Conservation (phyloP, 352 stramenopile genomes). For the Globisporangium paddicum region DNA sequence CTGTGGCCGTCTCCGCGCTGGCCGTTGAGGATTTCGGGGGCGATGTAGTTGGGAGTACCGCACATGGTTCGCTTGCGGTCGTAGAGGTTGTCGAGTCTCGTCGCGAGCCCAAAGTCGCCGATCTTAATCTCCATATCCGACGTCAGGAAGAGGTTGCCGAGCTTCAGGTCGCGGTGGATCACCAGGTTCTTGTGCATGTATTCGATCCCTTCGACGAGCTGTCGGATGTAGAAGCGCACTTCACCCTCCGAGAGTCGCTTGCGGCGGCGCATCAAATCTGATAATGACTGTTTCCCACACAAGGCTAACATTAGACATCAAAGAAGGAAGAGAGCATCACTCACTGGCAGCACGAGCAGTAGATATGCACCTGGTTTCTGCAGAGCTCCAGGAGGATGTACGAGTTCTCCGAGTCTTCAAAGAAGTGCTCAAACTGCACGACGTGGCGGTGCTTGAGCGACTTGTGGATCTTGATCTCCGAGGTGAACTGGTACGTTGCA, state of each 20-base stretch:
- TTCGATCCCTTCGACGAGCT: slow-evolving; percentile 89
- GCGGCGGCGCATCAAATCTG: slow-evolving; percentile 93
- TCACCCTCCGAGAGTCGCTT: slow-evolving; percentile 95
- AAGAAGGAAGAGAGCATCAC: background rate
- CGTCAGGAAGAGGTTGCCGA: slow-evolving; percentile 97
- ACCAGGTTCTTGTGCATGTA: slow-evolving; percentile 94
- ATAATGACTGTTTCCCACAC: slow-evolving; percentile 80
- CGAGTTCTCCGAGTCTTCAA: slow-evolving; percentile 96
- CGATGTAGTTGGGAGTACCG: slow-evolving; percentile 93
- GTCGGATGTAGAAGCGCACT: slow-evolving; percentile 91
- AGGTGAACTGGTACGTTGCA: slow-evolving; percentile 59
- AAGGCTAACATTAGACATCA: slow-evolving; percentile 1
- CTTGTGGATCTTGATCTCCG: slow-evolving; percentile 99
- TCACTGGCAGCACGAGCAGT: background rate
- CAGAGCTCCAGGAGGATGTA: slow-evolving; percentile 98
- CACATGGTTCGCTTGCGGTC: slow-evolving; percentile 97
- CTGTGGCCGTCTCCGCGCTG: slow-evolving; percentile 91
- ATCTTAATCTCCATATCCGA: slow-evolving; percentile 95
- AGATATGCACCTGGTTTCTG: slow-evolving; percentile 92
- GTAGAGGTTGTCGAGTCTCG: slow-evolving; percentile 68
- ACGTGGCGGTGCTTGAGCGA: slow-evolving; percentile 93
- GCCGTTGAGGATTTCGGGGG: slow-evolving; percentile 90
- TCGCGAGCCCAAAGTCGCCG: slow-evolving; percentile 95
- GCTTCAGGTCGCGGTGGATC: slow-evolving; percentile 98
- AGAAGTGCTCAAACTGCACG: slow-evolving; percentile 98